Percentiles rank a stretch among this genome's conserved stretches.
These are phyloP conservation scores for Anthoceros angustus DNA, from an alignment of 225 moss, liverwort and hornwort genomes.

Conservation along the genomic window DNA sequence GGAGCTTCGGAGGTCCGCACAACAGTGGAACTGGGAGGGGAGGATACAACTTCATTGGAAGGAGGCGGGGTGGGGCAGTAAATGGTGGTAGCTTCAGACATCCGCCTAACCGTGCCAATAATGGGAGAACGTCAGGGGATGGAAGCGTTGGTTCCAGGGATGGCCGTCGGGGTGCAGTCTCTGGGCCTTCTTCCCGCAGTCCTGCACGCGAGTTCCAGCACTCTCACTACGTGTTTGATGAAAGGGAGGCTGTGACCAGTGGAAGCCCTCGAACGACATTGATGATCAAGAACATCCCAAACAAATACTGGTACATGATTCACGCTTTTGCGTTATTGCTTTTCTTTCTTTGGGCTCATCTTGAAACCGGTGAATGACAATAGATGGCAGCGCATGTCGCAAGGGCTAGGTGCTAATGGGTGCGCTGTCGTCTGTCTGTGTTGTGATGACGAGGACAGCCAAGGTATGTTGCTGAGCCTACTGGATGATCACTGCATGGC, in stretches of 20 bases:
- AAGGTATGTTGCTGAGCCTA: constrained; percentile 64
- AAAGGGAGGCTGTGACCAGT: constrained; percentile 28
- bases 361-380: too few species aligned
- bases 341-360: background rate
- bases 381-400: background rate
- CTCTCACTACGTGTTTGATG: constrained; percentile 63
- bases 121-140: constrained; percentile 18
- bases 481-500: constrained; percentile 60
- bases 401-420: too few species aligned
- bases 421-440: background rate
- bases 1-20: constrained; percentile 23
- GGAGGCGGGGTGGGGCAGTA: constrained; percentile 29
- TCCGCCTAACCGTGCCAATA: constrained; percentile 9
- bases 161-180: constrained; percentile 47
- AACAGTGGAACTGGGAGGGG: constrained; percentile 13
- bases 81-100: constrained; percentile 9
- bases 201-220: constrained; percentile 40
- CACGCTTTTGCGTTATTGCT: too few species aligned
- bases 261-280: constrained; percentile 61
- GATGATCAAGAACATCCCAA: constrained; percentile 96
- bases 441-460: constrained; percentile 29
- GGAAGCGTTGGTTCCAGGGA: constrained; percentile 28
- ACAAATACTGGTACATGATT: constrained; percentile 76
- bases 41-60: constrained; percentile 37
- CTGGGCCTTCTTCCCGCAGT: constrained; percentile 43